phyloP scores from a whole-genome alignment of 768 basidiomycete genomes.

The Hypholoma sublateritium region DNA sequence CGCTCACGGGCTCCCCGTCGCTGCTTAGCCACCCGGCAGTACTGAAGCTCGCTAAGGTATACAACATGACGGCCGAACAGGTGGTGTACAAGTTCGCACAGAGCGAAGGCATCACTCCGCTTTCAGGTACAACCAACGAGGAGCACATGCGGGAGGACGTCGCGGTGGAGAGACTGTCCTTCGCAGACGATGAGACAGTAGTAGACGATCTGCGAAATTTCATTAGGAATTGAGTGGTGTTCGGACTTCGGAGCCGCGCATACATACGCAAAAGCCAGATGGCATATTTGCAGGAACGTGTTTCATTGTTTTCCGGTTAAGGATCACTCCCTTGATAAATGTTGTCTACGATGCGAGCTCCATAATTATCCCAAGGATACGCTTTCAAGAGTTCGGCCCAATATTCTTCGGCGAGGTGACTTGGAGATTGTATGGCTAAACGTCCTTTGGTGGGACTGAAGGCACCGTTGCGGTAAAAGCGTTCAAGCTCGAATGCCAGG shows the following conservation, averaged over 20 bases:
- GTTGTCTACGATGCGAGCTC: not conserved
- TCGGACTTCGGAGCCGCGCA: not conserved
- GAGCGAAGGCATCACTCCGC: conserved; percentile 61
- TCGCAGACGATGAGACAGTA: conserved; percentile 13
- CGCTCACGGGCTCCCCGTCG: conserved; percentile 72
- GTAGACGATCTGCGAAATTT: conserved; percentile 12
- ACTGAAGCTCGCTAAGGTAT: conserved; percentile 39
- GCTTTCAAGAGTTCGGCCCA: conserved; percentile 3
- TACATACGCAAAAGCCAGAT: no score
- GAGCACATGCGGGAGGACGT: conserved; percentile 63
- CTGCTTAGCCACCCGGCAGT: conserved; percentile 52
- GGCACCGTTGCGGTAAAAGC: not conserved
- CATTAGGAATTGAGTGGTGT: conserved; percentile 5
- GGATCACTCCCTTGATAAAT: not conserved
- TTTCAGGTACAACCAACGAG: conserved; percentile 73
- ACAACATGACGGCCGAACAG: conserved; percentile 62
- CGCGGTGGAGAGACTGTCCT: conserved; percentile 29
- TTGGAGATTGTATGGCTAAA: not conserved
- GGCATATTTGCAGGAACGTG: no score
- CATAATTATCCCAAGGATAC: conserved; percentile 7
- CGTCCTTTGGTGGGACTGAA: not conserved
- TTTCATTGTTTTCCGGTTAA: not conserved
- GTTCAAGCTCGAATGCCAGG: conserved; percentile 44
- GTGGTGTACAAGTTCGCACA: conserved; percentile 70
- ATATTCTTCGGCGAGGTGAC: not conserved